These are phyloP conservation scores for Bruguiera parviflora DNA, from an alignment of 345 rosid genomes.

Conservation along the genomic window DNA sequence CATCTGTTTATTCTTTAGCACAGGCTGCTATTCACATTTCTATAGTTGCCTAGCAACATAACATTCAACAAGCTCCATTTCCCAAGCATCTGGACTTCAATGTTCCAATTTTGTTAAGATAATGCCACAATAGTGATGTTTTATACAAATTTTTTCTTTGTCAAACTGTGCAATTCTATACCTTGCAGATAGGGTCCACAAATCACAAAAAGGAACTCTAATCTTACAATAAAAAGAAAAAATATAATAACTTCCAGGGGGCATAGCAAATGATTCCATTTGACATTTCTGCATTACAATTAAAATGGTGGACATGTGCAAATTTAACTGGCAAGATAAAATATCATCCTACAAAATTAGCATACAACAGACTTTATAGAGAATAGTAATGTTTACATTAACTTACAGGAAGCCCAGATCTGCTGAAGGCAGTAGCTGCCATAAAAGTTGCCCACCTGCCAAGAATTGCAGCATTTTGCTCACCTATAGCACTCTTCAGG, in stretches of 20 bases:
- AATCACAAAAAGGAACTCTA: neutral
- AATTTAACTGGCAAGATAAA: neutral
- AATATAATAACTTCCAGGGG: neutral
- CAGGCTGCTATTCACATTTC: too few species aligned
- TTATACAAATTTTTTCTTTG: too few species aligned
- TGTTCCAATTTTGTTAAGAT: too few species aligned
- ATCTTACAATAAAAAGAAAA: conserved; percentile 26
- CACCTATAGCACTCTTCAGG: conserved; percentile 70
- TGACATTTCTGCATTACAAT: neutral
- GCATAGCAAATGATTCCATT: neutral
- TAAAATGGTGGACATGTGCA: neutral
- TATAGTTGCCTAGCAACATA: too few species aligned
- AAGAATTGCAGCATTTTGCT: conserved; percentile 55
- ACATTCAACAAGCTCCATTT: too few species aligned
- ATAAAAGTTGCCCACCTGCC: conserved; percentile 77
- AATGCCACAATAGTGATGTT: too few species aligned
- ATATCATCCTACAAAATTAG: neutral
- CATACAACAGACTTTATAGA: conserved; percentile 1
- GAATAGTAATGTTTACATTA: conserved; percentile 9
- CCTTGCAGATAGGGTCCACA: neutral
- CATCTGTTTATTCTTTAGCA: too few species aligned
- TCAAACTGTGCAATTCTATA: neutral
- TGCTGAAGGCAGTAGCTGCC: conserved; percentile 69
- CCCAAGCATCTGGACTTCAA: too few species aligned
- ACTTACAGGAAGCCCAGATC: conserved; percentile 93